Evolutionary conservation across 2,329 filamentous ascomycete genomes (phyloP), one percentile per base, ranked within the genome.

Genomic region (Aspergillus sp.): DNA sequence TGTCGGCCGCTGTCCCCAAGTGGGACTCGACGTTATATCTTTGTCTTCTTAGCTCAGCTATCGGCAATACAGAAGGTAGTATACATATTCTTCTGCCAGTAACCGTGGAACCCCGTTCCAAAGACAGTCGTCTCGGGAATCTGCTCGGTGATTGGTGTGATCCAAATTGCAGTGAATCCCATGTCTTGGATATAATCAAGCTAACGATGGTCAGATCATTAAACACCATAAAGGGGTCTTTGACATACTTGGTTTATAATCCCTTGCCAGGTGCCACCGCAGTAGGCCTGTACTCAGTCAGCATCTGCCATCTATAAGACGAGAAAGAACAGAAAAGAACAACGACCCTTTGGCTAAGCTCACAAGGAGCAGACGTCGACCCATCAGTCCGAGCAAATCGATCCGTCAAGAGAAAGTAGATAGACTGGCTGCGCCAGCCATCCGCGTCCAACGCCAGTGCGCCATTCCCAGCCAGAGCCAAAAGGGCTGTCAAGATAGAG

Each of bases 1-100:
- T 76, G 63, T 90, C 86, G 15, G 82, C 75, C 4, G 78, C 77
- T 0, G 82, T 83, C 27, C 87, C 87, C 60, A 84, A 85, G 57
- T 84, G 77, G 2, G 77, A 60, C 64, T 90, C 88, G 55, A 89
- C 69, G 11, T 73, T 64, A 63, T 82, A 81, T 33, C 72, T 82
- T 80, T 33, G 31, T 24, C 35, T 31, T 21, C 4, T 15, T 12
- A 6, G 11, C 23, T 24, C 23, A 24, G 6, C 6, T 1, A 6
- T 24, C 7, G 23, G 23, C 11, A 7, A 7, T 4, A 1, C 7
- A 24, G 23, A 19, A 3, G 12, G 19, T 1, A 27, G 4, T n/a
- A 11, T 17, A 33, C 24, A 17, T 72, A 53, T 82, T 72, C 62
- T 81, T 76, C 33, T 79, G 79, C 76, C 78, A 81, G 64, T 81